A percentile compares a stretch with the other conserved stretches of the same genome.
These are phyloP conservation scores for Brettanomyces nanus DNA, from an alignment of 805 yeast species.

Conservation along the genomic window DNA sequence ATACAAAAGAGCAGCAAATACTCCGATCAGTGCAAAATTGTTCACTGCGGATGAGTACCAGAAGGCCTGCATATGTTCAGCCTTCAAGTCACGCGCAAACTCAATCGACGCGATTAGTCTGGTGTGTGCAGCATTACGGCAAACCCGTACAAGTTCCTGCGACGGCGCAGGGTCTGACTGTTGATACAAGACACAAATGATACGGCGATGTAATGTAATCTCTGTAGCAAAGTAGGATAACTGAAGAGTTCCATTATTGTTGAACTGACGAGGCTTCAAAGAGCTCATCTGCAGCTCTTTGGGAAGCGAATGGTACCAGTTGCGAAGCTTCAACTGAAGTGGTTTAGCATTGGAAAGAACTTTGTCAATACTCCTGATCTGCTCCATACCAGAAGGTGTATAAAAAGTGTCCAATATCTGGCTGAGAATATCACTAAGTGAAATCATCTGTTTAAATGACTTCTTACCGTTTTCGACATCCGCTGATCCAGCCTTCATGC, in stretches of 20 bases:
- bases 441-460: slow-evolving; percentile 59
- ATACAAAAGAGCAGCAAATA: slow-evolving; percentile 76
- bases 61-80: slow-evolving; percentile 79
- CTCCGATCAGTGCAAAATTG: slow-evolving; percentile 75
- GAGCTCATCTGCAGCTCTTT: slow-evolving; percentile 54
- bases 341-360: slow-evolving; percentile 77
- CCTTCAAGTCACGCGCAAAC: slow-evolving; percentile 63
- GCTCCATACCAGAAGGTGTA: slow-evolving; percentile 56
- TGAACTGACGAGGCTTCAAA: slow-evolving; percentile 51
- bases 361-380: slow-evolving; percentile 50
- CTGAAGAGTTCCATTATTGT: slow-evolving; percentile 72
- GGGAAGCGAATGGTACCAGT: slow-evolving; percentile 73
- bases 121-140: slow-evolving; percentile 80
- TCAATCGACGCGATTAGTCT: slow-evolving; percentile 77
- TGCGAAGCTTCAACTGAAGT: slow-evolving; percentile 57
- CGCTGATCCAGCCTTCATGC: slow-evolving; percentile 45
- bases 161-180: slow-evolving; percentile 31
- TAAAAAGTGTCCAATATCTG: slow-evolving; percentile 68
- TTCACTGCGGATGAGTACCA: slow-evolving; percentile 83
- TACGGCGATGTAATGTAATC: slow-evolving; percentile 74
- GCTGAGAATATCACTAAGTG: slow-evolving; percentile 57
- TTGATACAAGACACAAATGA: slow-evolving; percentile 45
- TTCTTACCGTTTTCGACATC: slow-evolving; percentile 66
- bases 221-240: slow-evolving; percentile 87
- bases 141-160: slow-evolving; percentile 50